Evolutionary conservation across 371 early-diverging fungal genomes (phyloP).

Genomic region (Rhizopus stolonifer): DNA sequence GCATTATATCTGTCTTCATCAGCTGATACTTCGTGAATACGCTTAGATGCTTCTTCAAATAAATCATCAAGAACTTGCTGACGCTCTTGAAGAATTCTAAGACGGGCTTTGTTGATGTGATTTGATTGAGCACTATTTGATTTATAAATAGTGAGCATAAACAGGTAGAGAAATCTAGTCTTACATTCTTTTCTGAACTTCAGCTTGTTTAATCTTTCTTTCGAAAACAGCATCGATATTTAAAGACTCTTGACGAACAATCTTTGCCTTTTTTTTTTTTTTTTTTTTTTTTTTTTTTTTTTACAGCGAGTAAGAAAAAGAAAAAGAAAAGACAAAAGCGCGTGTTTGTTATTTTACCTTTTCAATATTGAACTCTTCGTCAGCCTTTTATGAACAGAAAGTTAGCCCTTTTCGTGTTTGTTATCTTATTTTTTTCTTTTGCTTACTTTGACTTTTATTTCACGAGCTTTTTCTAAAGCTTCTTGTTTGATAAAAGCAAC

Average conservation of each 20-base stretch:
- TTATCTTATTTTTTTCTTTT: neutral
- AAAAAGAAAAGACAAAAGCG: slow-evolving; percentile 1
- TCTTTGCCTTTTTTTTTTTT: slow-evolving; percentile 66
- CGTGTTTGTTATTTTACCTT: slow-evolving; percentile 62
- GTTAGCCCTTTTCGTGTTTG: neutral
- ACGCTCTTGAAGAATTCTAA: slow-evolving; percentile 85
- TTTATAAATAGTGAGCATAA: neutral
- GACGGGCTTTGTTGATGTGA: slow-evolving; percentile 92
- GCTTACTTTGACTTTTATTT: slow-evolving; percentile 93
- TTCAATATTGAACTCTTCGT: slow-evolving; percentile 99
- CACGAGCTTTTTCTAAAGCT: slow-evolving; percentile 96
- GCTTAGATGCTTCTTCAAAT: slow-evolving; percentile 60
- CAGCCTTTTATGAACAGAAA: slow-evolving; percentile 61
- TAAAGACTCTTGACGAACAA: slow-evolving; percentile 88
- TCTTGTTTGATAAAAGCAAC: slow-evolving; percentile 97
- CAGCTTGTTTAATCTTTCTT: slow-evolving; percentile 90
- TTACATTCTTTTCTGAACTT: slow-evolving; percentile 87
- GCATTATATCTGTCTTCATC: slow-evolving; percentile 59
- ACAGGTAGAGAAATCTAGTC: slow-evolving; percentile 9
- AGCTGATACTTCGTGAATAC: slow-evolving; percentile 55
- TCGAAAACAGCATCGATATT: slow-evolving; percentile 88
- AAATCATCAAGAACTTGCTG: slow-evolving; percentile 83
- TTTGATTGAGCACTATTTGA: slow-evolving; percentile 94
- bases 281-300: neutral
- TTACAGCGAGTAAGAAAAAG: neutral